Base-by-base conservation (phyloP, 2,329 filamentous ascomycete species). In the Pseudogymnoascus sp. region DNA sequence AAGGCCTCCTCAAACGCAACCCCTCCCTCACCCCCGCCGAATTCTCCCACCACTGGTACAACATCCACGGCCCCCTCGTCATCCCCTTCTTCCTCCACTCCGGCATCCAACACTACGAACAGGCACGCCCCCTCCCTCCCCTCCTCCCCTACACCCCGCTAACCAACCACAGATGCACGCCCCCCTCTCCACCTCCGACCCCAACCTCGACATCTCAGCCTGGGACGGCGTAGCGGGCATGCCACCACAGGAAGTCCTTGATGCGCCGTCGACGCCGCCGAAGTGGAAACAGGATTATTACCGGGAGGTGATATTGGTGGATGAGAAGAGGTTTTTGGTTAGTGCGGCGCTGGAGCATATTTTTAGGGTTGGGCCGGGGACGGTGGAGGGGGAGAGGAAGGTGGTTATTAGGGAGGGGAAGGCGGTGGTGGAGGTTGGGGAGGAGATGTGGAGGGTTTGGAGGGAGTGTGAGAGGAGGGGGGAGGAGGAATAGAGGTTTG, bases 11-110 rank as follows among this genome's bases (percentile, higher is more conserved):
- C 5, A 68, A 65, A 47, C 68, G 70, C 47, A 68, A 68, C 42
- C 67, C 69, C 0, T 23, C 62, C 0, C 59, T 70, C 10, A 70
- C 69, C 16, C 61, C 37, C 28, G 62, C 66, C 16, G 61, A 70
- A 59, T 71, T 71, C 66, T 70, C 67, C 1, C 33, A 65, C 14
- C 65, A 68, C 60, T 71, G 68, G 68, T 67, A 67, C 25, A 37
- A 62, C 2, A 66, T 66, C 2, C 70, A 71, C 47, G 69, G 67
- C 16, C 62, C 63, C 4, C 59, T 70, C 25, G 66, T 69, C 6
- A 60, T 67, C 4, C 70, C 70, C 1, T 67, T 68, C 42, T 70
- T 71, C 38, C 53, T 70, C 5, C 56, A 64, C 23, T 64, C 63
- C 3, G 66, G 67, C 4, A 56, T 66, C 1, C 38, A 65, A 21